Conservation (phyloP, 164 flowering plant species). For the Paratinospora sagittata region DNA sequence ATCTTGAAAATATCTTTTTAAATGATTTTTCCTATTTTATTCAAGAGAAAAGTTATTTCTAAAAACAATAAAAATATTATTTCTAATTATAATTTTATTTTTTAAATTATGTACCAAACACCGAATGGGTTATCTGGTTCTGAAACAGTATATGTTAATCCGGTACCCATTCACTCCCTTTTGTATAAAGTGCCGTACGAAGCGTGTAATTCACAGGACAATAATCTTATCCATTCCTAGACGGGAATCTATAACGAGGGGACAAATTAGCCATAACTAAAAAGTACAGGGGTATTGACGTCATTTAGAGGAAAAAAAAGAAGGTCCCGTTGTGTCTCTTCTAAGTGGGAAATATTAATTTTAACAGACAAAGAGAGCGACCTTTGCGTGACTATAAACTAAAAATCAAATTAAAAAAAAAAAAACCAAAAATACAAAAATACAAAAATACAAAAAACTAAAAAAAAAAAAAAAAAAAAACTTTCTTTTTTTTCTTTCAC, state of each 20-base stretch:
- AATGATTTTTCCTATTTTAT: too few relatives aligned
- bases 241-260: neutral
- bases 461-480: too few relatives aligned
- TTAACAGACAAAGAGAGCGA: constrained; percentile 3
- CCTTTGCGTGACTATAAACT: constrained; percentile 3
- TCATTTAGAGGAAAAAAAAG: neutral
- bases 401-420: neutral
- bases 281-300: neutral
- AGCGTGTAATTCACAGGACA: neutral
- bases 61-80: too few relatives aligned
- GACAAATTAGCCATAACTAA: neutral
- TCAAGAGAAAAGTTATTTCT: too few relatives aligned
- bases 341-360: neutral
- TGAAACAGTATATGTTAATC: too few relatives aligned
- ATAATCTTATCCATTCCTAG: neutral
- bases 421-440: too few relatives aligned
- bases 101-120: too few relatives aligned
- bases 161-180: too few relatives aligned
- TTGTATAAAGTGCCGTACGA: neutral
- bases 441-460: too few relatives aligned
- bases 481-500: neutral
- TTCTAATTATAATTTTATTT: too few relatives aligned
- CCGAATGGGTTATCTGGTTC: too few relatives aligned
- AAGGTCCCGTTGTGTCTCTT: neutral
- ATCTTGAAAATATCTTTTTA: too few relatives aligned